Percentiles rank a stretch among this genome's conserved stretches.
Conservation (phyloP, 2,329 filamentous ascomycete genomes). For the Coniochaeta prunicola region DNA sequence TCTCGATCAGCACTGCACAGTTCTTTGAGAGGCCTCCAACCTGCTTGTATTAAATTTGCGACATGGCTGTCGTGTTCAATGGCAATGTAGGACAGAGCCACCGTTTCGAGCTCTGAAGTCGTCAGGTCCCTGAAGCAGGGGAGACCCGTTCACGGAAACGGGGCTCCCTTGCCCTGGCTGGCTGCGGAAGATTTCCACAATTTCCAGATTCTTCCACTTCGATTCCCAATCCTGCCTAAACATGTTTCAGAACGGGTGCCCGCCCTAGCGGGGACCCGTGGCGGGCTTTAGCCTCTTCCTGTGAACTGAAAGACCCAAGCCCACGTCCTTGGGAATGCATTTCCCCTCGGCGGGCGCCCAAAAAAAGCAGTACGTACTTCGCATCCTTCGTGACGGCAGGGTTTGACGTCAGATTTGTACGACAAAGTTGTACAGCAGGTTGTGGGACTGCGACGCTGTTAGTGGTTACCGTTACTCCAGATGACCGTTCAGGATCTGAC, state of each 20-base stretch:
- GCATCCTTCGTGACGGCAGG: conserved; percentile 1
- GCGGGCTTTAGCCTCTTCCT: conserved; percentile 14
- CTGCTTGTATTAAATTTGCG: background rate
- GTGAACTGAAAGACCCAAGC: conserved; percentile 16
- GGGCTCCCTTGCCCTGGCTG: background rate
- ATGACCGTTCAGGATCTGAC: background rate
- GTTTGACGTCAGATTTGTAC: conserved; percentile 10
- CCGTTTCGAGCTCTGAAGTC: background rate
- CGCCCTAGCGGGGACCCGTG: conserved; percentile 14
- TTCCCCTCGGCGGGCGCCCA: conserved; percentile 5
- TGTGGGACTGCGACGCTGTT: background rate
- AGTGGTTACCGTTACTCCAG: background rate
- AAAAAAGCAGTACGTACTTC: conserved; percentile 3
- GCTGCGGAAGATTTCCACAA: conserved; percentile 6
- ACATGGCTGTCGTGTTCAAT: background rate
- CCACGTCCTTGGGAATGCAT: conserved; percentile 23
- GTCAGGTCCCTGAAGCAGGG: background rate
- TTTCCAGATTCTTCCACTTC: conserved; percentile 12
- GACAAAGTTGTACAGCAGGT: background rate
- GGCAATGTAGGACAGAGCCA: background rate
- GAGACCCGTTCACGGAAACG: conserved; percentile 5
- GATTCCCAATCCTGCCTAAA: conserved; percentile 14
- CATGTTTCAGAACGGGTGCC: conserved; percentile 12
- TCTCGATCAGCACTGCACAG: background rate
- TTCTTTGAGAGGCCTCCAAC: background rate